Evolutionary conservation across 1,139 yeast genomes (phyloP).

Genomic region (Groenewaldozyma auringiensis): DNA sequence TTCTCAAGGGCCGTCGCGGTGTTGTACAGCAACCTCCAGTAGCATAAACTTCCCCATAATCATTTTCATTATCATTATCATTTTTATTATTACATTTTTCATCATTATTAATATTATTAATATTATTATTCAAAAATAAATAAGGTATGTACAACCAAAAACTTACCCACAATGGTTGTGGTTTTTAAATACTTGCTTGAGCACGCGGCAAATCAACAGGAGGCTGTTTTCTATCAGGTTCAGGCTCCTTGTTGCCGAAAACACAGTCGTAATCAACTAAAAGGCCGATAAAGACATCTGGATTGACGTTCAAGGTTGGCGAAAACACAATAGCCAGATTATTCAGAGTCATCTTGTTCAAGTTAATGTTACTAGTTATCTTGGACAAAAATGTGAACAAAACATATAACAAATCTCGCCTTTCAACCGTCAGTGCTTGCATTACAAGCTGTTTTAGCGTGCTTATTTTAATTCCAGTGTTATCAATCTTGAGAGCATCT

Average conservation of each 20-base stretch:
- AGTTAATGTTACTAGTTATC: constrained; percentile 54
- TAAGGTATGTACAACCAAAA: not conserved
- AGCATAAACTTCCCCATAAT: not conserved
- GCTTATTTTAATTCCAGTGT: constrained; percentile 27
- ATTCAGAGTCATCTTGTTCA: constrained; percentile 75
- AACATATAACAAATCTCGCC: constrained; percentile 55
- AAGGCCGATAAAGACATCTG: constrained; percentile 54
- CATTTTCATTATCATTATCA: not conserved
- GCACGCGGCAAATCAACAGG: not conserved
- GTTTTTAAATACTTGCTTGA: not conserved
- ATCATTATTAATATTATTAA: too few relatives aligned
- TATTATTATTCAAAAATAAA: constrained; percentile 1
- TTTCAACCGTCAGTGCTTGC: constrained; percentile 38
- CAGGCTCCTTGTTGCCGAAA: constrained; percentile 36
- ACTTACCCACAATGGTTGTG: too few relatives aligned
- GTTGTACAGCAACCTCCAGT: not conserved
- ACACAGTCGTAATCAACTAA: constrained; percentile 59
- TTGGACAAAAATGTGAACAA: constrained; percentile 59
- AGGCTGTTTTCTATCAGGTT: not conserved
- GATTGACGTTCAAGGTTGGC: constrained; percentile 69
- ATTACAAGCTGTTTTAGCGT: constrained; percentile 31
- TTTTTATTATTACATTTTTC: too few relatives aligned
- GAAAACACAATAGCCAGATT: constrained; percentile 80
- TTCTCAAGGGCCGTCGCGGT: constrained; percentile 50
- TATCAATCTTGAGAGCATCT: constrained; percentile 30